phyloP scores from a whole-genome alignment of 768 basidiomycete genomes.

The Podaxis sp. region DNA sequence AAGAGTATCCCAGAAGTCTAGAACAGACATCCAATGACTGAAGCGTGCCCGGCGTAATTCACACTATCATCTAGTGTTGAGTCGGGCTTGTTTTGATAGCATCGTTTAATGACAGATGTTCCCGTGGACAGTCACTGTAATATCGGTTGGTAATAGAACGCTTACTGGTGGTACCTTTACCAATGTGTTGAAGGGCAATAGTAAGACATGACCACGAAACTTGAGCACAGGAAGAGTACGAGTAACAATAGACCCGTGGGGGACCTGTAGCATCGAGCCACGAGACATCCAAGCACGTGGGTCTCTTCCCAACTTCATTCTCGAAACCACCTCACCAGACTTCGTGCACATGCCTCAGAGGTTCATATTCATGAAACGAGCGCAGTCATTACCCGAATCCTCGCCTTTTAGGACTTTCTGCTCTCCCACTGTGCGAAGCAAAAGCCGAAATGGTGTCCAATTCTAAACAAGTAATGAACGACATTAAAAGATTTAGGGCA shows the following conservation, averaged over 20 bases:
- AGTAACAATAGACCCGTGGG: not conserved
- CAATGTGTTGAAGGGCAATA: not conserved
- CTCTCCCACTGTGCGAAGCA: conserved; percentile 9
- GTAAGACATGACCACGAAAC: not conserved
- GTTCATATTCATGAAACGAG: not conserved
- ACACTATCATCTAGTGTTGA: not conserved
- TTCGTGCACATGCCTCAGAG: conserved; percentile 1
- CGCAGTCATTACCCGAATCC: not conserved
- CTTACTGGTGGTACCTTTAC: not conserved
- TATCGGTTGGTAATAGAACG: not conserved
- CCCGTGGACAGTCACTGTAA: not conserved
- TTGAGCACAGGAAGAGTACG: not conserved
- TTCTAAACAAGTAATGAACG: not conserved
- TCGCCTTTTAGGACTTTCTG: not conserved
- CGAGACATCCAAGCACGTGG: conserved; percentile 6
- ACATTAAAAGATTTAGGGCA: not conserved
- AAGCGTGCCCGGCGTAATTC: not conserved
- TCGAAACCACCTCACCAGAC: not conserved
- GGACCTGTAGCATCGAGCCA: not conserved
- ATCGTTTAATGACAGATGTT: not conserved
- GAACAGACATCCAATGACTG: not conserved
- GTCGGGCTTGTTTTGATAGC: not conserved
- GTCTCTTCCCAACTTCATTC: not conserved
- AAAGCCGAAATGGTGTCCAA: not conserved
- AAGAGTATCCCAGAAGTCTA: not conserved